Evolutionary conservation across 805 yeast genomes (phyloP).

Genomic region (Kodamaea kaohsiungensis): DNA sequence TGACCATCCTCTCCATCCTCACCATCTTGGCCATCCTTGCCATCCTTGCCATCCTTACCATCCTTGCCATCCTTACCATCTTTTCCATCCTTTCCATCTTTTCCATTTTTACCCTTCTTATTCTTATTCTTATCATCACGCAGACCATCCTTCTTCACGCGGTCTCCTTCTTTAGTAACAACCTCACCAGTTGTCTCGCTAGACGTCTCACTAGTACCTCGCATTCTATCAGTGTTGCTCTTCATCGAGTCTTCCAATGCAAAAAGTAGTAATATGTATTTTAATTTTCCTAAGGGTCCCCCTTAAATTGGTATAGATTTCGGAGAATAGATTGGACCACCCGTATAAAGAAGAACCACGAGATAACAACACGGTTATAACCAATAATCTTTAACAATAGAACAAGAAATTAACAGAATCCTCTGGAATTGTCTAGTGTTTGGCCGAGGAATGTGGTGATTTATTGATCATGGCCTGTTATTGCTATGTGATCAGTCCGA

Average conservation of each 20-base stretch:
- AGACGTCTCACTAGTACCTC: neutral
- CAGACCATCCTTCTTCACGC: neutral
- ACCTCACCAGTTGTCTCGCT: neutral
- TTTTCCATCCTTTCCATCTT: neutral
- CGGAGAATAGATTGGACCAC: neutral
- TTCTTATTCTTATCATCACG: neutral
- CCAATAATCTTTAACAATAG: too few relatives aligned
- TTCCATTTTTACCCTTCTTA: neutral
- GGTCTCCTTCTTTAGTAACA: neutral
- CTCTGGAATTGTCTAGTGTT: neutral
- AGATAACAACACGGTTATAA: too few relatives aligned
- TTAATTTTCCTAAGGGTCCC: conserved; percentile 1
- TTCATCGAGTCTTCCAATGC: neutral
- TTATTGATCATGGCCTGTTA: neutral
- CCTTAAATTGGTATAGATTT: neutral
- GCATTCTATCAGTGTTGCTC: neutral
- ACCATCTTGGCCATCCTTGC: neutral
- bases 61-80: neutral
- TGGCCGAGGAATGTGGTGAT: neutral
- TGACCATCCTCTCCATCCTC: neutral
- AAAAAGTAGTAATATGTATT: neutral
- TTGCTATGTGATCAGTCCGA: conserved; percentile 3
- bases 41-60: neutral
- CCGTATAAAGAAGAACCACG: neutral
- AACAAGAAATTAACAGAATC: neutral